Base-by-base conservation (phyloP, 1,284 basidiomycete genomes). In the Fomes fomentarius region DNA sequence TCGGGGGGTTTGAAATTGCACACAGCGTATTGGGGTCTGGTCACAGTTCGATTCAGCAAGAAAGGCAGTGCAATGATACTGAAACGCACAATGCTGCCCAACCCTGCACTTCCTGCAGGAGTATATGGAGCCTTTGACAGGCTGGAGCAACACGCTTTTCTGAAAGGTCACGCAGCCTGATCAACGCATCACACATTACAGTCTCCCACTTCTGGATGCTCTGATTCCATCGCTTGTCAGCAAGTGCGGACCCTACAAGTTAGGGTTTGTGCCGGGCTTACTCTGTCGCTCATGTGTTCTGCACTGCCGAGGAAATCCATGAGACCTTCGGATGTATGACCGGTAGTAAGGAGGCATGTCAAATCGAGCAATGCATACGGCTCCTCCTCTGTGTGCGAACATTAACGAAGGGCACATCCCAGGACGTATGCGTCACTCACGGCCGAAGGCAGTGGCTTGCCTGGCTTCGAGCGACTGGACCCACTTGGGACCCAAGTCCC, bases 201-300 rank as follows among this genome's bases (percentile, higher is more conserved):
- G 81, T 76, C 66, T 93, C 89, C 90, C 90, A 93, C 67, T 90
- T 91, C 67, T 85, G 83, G 50, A 91, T 75, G 47, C 83, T 81
- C 89, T 91, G 43, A 17, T 19, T n/a, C n/a, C n/a, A 22, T 40
- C 17, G 28, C 24, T 34, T 21, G 66, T 52, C 58, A 62, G 56
- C 47, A 44, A 35, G 55, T 58, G 25, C 24, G n/a, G 24, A n/a
- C n/a, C n/a, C n/a, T n/a, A n/a, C n/a, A n/a, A n/a, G n/a, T n/a
- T n/a, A n/a, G n/a, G n/a, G n/a, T n/a, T n/a, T n/a, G n/a, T n/a
- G 43, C 24, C 47, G 47, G 34, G 58, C 73, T 61, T 73, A 91
- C 91, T 68, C 91, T 77, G 71, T 93, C 90, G 56, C 85, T 90
- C 78, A 88, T 88, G 63, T 87, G 84, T 63, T 91, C 89, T 19